Base-by-base conservation (phyloP, 1,139 yeast genomes). In the Kurtzmaniella quercitrusa region DNA sequence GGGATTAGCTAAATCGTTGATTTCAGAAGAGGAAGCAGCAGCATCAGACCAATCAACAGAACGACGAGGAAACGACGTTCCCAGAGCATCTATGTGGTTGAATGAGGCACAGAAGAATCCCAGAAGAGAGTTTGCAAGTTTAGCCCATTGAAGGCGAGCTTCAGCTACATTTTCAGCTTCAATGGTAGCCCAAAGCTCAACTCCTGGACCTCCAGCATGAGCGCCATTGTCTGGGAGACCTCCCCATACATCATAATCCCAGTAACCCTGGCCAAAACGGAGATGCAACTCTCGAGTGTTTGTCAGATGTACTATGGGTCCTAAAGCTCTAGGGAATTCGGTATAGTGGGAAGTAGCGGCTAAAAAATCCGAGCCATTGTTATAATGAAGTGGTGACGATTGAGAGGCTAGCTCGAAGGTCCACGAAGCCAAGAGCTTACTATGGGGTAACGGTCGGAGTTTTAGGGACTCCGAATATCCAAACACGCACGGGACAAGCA, bases 51-150 rank as follows among this genome's bases (percentile, higher is more conserved):
- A 23, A 33, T 56, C 53, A 3, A 60, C 46, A 14, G 48, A 50
- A 46, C 59, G 55, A 34, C 71, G 70, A 0, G 97, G 97, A 46
- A 73, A 78, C 0, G 95, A 83, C 0, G 98, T 90, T 41, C 79
- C 81, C 2, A 90, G 74, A 21, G 79, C 79, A 57, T 90, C 96
- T 46, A 94, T 84, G 59, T 87, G 89, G 60, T 93, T 91, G 44
- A 94, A 72, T 3, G 97, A 90, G 0, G 98, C 98, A 68, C 98
- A 94, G 60, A 94, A 93, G 54, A 90, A 74, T 1, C 98, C 98
- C 1, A 96, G 86, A 44, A 94, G 70, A 1, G 85, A 77, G 55
- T 88, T 85, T 10, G 88, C 82, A 37, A 94, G 68, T 41, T 73
- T 69, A 48, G 68, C 73, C 98, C 98, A 94, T 41, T 77, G 71